Conservation (phyloP, 495 filamentous ascomycete species). For the Trichocladium uniseriatum region DNA sequence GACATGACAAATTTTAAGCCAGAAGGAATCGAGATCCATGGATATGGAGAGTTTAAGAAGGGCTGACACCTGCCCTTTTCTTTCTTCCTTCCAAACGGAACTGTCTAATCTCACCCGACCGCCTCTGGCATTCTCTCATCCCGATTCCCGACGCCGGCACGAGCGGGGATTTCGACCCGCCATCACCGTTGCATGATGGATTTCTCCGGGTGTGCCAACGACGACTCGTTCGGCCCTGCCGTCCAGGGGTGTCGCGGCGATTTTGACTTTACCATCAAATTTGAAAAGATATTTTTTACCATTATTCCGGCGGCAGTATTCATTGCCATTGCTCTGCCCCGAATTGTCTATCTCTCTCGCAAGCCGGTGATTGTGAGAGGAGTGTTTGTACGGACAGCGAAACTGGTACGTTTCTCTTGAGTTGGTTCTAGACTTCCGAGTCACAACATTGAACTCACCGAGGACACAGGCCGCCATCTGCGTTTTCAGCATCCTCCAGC, state of each 20-base stretch:
- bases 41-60: too few relatives aligned
- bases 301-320: conserved; percentile 35
- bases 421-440: too few relatives aligned
- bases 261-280: conserved; percentile 42
- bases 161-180: too few relatives aligned
- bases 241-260: conserved; percentile 22
- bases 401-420: conserved; percentile 31
- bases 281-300: conserved; percentile 39
- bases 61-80: too few relatives aligned
- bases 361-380: conserved; percentile 31
- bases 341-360: conserved; percentile 22
- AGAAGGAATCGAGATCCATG: too few relatives aligned
- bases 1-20: too few relatives aligned
- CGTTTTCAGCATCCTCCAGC: background rate
- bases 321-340: conserved; percentile 30
- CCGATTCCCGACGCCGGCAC: too few relatives aligned
- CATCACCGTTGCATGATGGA: conserved; percentile 11
- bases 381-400: conserved; percentile 24
- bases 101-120: too few relatives aligned
- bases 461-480: background rate
- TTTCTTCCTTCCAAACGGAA: too few relatives aligned
- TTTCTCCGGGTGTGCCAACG: conserved; percentile 15
- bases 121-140: too few relatives aligned
- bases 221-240: conserved; percentile 15
- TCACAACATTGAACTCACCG: background rate